These are phyloP conservation scores for Sextonia rubra DNA, from an alignment of 164 flowering plant species.

Conservation along the genomic window DNA sequence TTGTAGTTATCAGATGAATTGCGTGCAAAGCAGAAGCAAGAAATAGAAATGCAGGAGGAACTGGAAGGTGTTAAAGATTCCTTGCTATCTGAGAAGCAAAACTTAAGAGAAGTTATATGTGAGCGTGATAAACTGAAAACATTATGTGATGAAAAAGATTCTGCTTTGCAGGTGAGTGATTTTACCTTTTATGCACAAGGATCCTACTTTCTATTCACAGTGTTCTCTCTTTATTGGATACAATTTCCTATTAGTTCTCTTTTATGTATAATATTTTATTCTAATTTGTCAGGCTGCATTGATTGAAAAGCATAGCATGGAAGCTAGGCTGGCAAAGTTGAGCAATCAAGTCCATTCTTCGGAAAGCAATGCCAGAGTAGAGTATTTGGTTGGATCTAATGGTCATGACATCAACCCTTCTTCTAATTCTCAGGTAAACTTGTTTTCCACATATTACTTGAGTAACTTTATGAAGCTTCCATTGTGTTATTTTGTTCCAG, in stretches of 20 bases:
- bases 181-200: background rate
- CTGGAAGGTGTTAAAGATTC: slow-evolving; percentile 53
- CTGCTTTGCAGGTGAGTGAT: slow-evolving; percentile 58
- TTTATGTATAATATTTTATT: background rate
- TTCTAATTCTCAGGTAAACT: slow-evolving; percentile 38
- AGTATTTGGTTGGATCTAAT: slow-evolving; percentile 34
- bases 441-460: background rate
- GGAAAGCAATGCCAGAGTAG: slow-evolving; percentile 41
- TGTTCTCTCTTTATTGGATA: background rate
- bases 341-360: slow-evolving; percentile 21
- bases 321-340: slow-evolving; percentile 48
- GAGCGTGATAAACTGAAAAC: slow-evolving; percentile 56
- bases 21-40: slow-evolving; percentile 56
- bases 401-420: slow-evolving; percentile 1
- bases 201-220: too few species aligned
- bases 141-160: slow-evolving; percentile 61
- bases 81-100: slow-evolving; percentile 52
- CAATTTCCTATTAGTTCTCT: background rate
- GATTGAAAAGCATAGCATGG: slow-evolving; percentile 52
- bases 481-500: background rate
- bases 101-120: slow-evolving; percentile 35
- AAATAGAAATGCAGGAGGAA: slow-evolving; percentile 56
- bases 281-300: slow-evolving; percentile 46
- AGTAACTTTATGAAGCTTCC: background rate
- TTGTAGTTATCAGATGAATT: slow-evolving; percentile 66